Evolutionary conservation across 371 early-diverging fungal species (phyloP).

Genomic region (Rhizopus stolonifer): DNA sequence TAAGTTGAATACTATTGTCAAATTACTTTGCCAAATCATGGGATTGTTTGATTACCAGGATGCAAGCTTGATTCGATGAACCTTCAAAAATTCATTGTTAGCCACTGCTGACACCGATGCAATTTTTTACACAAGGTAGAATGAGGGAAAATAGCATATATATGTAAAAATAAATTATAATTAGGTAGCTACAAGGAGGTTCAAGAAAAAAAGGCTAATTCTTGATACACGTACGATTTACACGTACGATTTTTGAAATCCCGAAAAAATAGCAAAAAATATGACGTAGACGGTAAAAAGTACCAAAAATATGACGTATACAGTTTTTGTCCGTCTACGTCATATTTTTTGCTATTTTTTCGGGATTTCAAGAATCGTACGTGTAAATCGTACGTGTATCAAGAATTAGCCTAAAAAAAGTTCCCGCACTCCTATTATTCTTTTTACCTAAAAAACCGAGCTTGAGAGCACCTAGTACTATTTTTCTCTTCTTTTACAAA

Average conservation of each 20-base stretch:
- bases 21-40: background rate
- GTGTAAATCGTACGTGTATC: too few species aligned
- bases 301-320: too few species aligned
- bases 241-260: too few species aligned
- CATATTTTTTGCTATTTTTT: too few species aligned
- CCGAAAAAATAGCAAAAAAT: too few species aligned
- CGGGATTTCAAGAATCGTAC: too few species aligned
- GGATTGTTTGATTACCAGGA: slow-evolving; percentile 1
- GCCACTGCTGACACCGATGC: background rate
- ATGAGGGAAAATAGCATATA: background rate
- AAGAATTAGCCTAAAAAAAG: too few species aligned
- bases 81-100: slow-evolving; percentile 1
- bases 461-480: slow-evolving; percentile 4
- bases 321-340: background rate
- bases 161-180: slow-evolving; percentile 2
- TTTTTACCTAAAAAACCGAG: background rate
- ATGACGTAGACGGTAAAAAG: slow-evolving; percentile 1
- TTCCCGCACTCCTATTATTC: too few species aligned
- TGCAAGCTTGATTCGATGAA: slow-evolving; percentile 1
- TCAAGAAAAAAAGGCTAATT: too few species aligned
- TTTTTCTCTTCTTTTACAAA: slow-evolving; percentile 9
- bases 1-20: slow-evolving; percentile 2
- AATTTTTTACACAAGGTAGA: slow-evolving; percentile 2
- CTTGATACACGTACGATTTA: too few species aligned
- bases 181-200: background rate